Base-by-base conservation (phyloP, 768 basidiomycete species). In the Tricholoma hemisulphureum region DNA sequence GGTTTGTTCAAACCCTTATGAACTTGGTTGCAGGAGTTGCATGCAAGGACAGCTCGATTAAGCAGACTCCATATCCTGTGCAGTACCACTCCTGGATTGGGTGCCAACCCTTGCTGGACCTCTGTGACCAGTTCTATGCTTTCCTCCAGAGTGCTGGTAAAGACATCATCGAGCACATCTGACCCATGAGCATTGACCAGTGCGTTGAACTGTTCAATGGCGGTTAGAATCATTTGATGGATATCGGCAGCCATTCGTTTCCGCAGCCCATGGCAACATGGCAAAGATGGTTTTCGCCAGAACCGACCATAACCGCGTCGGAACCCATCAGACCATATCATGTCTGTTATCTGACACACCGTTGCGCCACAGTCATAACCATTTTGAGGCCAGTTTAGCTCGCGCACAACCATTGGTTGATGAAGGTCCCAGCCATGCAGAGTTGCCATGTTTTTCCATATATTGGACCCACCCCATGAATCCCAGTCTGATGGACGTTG, bases 291-390 rank as follows among this genome's bases (percentile, higher is more conserved):
- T 34, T 34, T 48, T 21, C 31, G 16, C 59, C 59, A 61, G 20
- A 41, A 21, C 13, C 43, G 50, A 20, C 29, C 39, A 4, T 10
- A 8, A 39, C 34, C n/a, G 35, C 35, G 14, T 24, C 24, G 14
- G 18, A 58, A 49, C 9, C 57, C 51, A 43, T 54, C 46, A 8
- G 24, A 13, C 58, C 60, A 61, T 13, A 61, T 58, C 26, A 37
- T 13, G 21, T 41, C 57, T 4, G 58, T 46, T 4, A 55, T 51
- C 23, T 58, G 57, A 21, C 51, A 58, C 13, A 50, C 37, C 7
- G 48, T 61, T 34, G 60, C 35, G 6, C 58, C 60, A 24, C 58
- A 58, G 41, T 61, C 60, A 32, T 53, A 61, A 2, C 57, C 57
- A 51, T 61, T 61, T 24, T 61, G 57, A 1, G 18, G 24, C 57